Evolutionary conservation across 2,329 filamentous ascomycete genomes (phyloP), one percentile per base, ranked within the genome.

Genomic region (Pochonia chlamydosporia): DNA sequence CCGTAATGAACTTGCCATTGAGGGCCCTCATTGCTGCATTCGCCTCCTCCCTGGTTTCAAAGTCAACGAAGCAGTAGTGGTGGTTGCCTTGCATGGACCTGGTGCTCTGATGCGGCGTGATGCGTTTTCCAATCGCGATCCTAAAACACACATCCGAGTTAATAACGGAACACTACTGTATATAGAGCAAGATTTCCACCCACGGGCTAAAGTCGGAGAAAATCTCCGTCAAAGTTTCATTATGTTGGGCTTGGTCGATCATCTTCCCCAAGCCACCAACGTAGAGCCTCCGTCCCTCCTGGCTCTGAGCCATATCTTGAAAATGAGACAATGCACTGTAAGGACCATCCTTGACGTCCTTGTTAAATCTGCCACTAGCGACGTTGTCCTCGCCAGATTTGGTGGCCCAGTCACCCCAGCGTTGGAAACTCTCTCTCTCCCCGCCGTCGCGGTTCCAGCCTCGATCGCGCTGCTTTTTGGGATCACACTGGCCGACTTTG

Each of bases 1-100:
- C n/a, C n/a, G n/a, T n/a, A 13, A 53, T 48, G 3, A 48, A 28
- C 16, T 46, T 55, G 3, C 59, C 60, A 18, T 61, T 49, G 1
- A 64, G 54, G 1, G 53, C 39, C 24, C 53, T 56, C 2, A 78
- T 69, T 20, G 79, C 81, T 9, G 63, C 63, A 28, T 72, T 62
- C 0, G 78, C 79, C 51, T 84, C 75, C 44, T 80, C 73, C 1
- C 65, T 59, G 5, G 71, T 77, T 41, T 66, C 68, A 47, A 85
- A 74, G 55, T 85, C 81, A n/a, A 85, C 78, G 49, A 85, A 85
- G 55, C 79, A 79, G 62, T 81, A 85, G 63, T 84, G 76, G 57
- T 81, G 73, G 52, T 79, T 74, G 25, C 78, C 79, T 0, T 71
- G 66, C 35, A 70, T 68, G n/a, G 67, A 61, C 23, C 66, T 68